These are phyloP conservation scores for Arthrobotrys conoides DNA, from an alignment of 2,329 filamentous ascomycete species.

Conservation along the genomic window DNA sequence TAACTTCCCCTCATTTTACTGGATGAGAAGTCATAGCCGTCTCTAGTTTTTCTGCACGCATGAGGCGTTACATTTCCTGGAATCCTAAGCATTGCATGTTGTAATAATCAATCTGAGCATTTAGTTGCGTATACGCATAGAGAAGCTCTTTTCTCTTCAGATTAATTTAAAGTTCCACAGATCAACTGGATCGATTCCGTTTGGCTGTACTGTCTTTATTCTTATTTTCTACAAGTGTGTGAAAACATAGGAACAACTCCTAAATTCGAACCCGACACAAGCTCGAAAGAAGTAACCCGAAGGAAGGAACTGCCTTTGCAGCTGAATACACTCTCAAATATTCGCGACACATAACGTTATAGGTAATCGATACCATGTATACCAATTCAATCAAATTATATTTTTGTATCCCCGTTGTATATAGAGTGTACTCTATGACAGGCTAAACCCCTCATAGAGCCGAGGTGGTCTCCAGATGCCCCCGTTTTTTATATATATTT, in stretches of 20 bases:
- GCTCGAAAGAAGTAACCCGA: not conserved
- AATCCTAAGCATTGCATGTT: not conserved
- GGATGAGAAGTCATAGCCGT: slow-evolving; percentile 3
- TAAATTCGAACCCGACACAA: not conserved
- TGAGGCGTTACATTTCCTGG: not conserved
- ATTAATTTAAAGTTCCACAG: too few relatives aligned
- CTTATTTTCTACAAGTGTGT: too few relatives aligned
- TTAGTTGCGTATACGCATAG: not conserved
- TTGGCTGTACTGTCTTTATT: too few relatives aligned
- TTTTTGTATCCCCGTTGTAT: not conserved
- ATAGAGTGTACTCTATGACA: not conserved
- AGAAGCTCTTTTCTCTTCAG: not conserved
- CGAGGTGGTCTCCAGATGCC: not conserved
- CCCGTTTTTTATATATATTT: not conserved
- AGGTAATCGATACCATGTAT: not conserved
- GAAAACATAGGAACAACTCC: not conserved
- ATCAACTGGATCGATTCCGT: too few relatives aligned
- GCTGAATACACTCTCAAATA: not conserved
- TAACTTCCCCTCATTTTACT: not conserved
- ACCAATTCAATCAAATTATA: too few relatives aligned
- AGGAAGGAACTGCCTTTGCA: slow-evolving; percentile 4
- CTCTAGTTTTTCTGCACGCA: not conserved
- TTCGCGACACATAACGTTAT: not conserved
- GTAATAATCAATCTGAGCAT: not conserved
- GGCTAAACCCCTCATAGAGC: not conserved